Conservation (phyloP, 148 eudicot species). For the Chenopodium quinoa region DNA sequence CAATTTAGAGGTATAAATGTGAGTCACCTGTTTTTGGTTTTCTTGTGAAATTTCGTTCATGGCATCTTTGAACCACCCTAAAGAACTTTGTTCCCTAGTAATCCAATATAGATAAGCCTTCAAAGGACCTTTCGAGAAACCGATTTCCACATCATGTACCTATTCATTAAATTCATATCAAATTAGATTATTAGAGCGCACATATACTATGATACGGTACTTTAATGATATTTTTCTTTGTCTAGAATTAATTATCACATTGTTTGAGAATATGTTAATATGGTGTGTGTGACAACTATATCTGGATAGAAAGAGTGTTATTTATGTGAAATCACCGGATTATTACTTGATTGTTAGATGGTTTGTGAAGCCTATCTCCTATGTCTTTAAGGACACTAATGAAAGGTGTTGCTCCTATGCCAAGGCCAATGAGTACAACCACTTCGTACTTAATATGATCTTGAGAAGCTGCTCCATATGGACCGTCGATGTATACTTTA, state of each 20-base stretch:
- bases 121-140: conserved; percentile 15
- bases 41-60: conserved; percentile 27
- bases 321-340: neutral
- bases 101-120: conserved; percentile 43
- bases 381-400: conserved; percentile 39
- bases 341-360: conserved; percentile 22
- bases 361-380: conserved; percentile 14
- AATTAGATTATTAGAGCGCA: no score
- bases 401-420: conserved; percentile 42
- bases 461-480: conserved; percentile 44
- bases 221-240: no score
- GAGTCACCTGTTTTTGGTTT: conserved; percentile 32
- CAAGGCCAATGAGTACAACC: conserved; percentile 34
- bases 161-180: neutral
- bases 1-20: neutral
- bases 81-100: conserved; percentile 41
- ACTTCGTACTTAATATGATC: conserved; percentile 37
- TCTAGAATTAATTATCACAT: no score
- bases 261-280: neutral
- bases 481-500: conserved; percentile 38
- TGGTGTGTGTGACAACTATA: neutral
- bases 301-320: neutral
- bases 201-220: neutral
- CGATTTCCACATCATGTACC: conserved; percentile 11
- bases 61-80: conserved; percentile 42